These are phyloP conservation scores for Bolboschoenus planiculmis DNA, from an alignment of 176 grass and related monocot species.

Conservation along the genomic window DNA sequence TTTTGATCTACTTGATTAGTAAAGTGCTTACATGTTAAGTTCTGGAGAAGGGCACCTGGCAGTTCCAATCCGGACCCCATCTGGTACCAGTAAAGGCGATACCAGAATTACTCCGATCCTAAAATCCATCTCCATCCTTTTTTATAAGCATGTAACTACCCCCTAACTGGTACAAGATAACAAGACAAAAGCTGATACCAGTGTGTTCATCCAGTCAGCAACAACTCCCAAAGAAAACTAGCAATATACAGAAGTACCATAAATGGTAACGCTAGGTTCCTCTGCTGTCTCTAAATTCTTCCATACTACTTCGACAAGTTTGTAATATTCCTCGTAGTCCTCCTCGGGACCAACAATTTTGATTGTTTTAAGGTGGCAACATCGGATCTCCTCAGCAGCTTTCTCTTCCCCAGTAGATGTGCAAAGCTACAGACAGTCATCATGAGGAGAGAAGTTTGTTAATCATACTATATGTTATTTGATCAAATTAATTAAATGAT, in stretches of 20 bases:
- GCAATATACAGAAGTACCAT: background rate
- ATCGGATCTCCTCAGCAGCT: background rate
- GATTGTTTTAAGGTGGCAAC: background rate
- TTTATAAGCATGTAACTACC: too few relatives aligned
- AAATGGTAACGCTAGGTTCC: background rate
- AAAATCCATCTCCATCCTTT: too few relatives aligned
- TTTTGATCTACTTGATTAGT: background rate
- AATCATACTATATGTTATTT: too few relatives aligned
- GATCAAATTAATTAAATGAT: background rate
- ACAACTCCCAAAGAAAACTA: too few relatives aligned
- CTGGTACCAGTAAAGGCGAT: too few relatives aligned
- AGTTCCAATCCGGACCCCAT: background rate
- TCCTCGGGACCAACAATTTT: background rate
- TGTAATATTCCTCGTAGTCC: background rate
- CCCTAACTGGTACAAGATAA: too few relatives aligned
- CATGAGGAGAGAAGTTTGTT: background rate
- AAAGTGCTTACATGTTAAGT: background rate
- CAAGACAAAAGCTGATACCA: too few relatives aligned
- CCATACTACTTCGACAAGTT: background rate
- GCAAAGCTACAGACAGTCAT: background rate
- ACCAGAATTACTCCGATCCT: too few relatives aligned
- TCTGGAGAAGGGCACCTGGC: too few relatives aligned
- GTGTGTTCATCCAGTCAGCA: too few relatives aligned
- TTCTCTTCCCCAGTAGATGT: background rate
- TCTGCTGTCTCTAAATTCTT: background rate